These are phyloP conservation scores for Globisporangium uncinulatum DNA, from an alignment of 352 stramenopile species.

Conservation along the genomic window DNA sequence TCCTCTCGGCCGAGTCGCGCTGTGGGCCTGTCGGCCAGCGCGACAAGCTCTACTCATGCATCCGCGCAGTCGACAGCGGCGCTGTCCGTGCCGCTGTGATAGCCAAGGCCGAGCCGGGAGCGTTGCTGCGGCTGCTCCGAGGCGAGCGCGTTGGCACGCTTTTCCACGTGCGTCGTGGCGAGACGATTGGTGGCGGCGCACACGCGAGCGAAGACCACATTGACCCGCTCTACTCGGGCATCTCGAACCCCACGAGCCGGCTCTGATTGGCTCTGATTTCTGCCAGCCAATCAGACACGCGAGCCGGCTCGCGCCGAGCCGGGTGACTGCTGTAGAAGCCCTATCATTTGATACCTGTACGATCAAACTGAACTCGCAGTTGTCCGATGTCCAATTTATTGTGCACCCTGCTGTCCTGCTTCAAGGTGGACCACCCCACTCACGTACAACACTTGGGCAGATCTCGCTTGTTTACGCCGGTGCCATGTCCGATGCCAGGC, in stretches of 20 bases:
- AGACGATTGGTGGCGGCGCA: constrained; percentile 30
- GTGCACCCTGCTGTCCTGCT: background rate
- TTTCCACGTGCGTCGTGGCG: constrained; percentile 39
- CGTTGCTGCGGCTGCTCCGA: constrained; percentile 55
- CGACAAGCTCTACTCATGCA: constrained; percentile 79
- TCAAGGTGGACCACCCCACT: background rate
- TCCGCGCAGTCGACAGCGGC: constrained; percentile 71
- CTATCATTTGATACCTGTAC: too few relatives aligned
- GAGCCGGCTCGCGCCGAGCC: too few relatives aligned
- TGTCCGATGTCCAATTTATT: background rate
- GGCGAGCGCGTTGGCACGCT: constrained; percentile 67
- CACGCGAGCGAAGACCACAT: constrained; percentile 42
- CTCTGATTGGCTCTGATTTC: constrained; percentile 1
- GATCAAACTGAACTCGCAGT: too few relatives aligned
- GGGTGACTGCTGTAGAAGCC: too few relatives aligned
- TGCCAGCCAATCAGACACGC: too few relatives aligned
- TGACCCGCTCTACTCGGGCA: constrained; percentile 66
- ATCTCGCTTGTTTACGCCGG: constrained; percentile 6
- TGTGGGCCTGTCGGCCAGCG: constrained; percentile 62
- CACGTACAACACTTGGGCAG: constrained; percentile 10
- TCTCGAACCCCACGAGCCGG: constrained; percentile 20
- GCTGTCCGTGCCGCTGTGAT: constrained; percentile 54
- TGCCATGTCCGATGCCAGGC: background rate
- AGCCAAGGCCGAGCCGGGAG: constrained; percentile 54
- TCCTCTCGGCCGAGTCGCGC: constrained; percentile 44